Base-by-base conservation (phyloP, 768 basidiomycete genomes). In the Filobasidium floriforme region DNA sequence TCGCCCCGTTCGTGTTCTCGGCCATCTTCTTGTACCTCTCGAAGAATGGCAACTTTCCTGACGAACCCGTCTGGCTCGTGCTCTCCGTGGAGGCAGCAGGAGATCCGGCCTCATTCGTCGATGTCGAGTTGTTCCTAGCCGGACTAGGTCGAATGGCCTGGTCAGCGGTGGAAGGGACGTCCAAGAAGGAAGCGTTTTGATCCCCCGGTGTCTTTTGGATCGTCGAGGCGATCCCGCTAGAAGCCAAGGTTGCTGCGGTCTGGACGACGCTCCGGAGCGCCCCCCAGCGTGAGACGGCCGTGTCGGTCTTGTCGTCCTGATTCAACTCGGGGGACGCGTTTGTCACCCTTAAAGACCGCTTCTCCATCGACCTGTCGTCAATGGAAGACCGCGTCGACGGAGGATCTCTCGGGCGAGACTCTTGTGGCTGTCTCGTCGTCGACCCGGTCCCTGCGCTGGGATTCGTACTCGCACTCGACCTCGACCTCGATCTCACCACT, bases 21-120 rank as follows among this genome's bases (percentile, higher is more conserved):
- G 61, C 66, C 68, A 73, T 69, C 60, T 73, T 60, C 55, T 72
- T 72, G 65, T 73, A 73, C 59, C 70, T 60, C 63, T 75, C 73
- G 49, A 74, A 74, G 62, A 75, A 75, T 6, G 73, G 62, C 22
- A 60, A 60, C 49, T 66, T 69, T 22, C 43, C 66, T 41, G 66
- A 32, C 1, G 63, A 44, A 22, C 11, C 28, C 3, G 46, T 18
- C 15, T 54, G 12, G 54, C 26, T 54, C 28, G 29, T 40, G 60
- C 22, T 26, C 43, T 40, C 3, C 11, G 7, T 41, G 57, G n/a
- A 18, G 57, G 28, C 19, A 24, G 24, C 28, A 26, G 24, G 37
- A 44, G 44, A 43, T 18, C 11, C 46, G 22, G 22, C 18, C 18
- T 49, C 46, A 12, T 5, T 15, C 22, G 46, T 49, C 2, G 46